Base-by-base conservation (phyloP, 2,329 filamentous ascomycete species). In the Epichloe elymi region DNA sequence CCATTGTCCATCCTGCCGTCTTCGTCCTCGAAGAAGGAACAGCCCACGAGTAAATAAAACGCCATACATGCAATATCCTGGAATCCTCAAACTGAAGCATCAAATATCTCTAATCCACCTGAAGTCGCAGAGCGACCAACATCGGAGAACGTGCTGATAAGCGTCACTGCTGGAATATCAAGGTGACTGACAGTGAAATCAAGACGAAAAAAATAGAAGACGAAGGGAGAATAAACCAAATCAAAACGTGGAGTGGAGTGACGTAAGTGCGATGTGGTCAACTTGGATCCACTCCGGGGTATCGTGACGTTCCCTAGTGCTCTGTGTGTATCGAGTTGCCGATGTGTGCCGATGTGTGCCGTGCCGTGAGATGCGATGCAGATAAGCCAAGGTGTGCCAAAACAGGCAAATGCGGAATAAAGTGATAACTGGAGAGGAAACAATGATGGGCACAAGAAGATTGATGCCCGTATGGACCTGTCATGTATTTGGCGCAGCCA, bases 281-380 rank as follows among this genome's bases (percentile, higher is more conserved):
- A 56, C 59, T 61, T 59, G 59, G 47, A 58, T 58, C 63, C 65
- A 65, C 65, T 65, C 68, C 67, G 65, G 67, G 67, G 67, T 69
- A 69, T 69, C 67, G 63, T 64, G 56, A 57, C 63, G 54, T 46
- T 54, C 60, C 63, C 61, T 61, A 54, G 65, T 66, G 64, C 63
- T 59, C 38, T 35, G 46, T 5, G 36, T 48, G 59, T 67, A 65
- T 64, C 57, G 58, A 61, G 57, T 53, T 62, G 55, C 53, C 50
- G 45, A 60, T 59, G 26, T 30, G 26, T 30, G 26, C 23, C 23
- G 23, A 26, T 26, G 26, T 60, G 62, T 63, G 61, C 60, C 60
- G 54, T 57, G 53, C 45, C 46, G 44, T 45, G 39, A 36, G 45
- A 52, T 51, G 50, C 36, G 35, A 38, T 38, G 35, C 7, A 38